phyloP scores from a whole-genome alignment of 1,139 yeast species.

The Hansenula sp. region DNA sequence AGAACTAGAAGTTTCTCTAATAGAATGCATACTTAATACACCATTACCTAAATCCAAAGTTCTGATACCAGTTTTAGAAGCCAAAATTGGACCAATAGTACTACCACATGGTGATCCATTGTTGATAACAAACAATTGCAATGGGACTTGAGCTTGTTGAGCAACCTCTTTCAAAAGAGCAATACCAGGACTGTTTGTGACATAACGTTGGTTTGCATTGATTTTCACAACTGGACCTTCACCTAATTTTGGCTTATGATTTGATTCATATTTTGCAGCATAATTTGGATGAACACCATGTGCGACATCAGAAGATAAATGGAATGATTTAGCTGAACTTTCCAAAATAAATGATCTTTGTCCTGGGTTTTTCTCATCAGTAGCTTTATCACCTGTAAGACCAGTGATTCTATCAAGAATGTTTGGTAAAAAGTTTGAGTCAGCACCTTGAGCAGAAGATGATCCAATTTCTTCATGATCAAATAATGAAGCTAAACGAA shows the following conservation, averaged over 20 bases:
- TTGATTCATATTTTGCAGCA: conserved; percentile 64
- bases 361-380: conserved; percentile 23
- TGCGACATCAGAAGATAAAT: conserved; percentile 93
- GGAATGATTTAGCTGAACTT: conserved; percentile 76
- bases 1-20: conserved; percentile 90
- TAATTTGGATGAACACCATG: conserved; percentile 97
- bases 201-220: conserved; percentile 93
- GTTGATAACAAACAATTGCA: conserved; percentile 82
- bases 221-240: conserved; percentile 90
- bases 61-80: conserved; percentile 84
- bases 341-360: conserved; percentile 42
- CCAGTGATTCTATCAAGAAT: conserved; percentile 62
- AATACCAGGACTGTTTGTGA: conserved; percentile 89
- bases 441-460: conserved; percentile 93
- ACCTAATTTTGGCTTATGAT: conserved; percentile 78
- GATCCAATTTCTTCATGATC: conserved; percentile 98
- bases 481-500: conserved; percentile 72
- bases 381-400: conserved; percentile 33
- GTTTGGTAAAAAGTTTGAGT: conserved; percentile 83
- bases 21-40: conserved; percentile 92
- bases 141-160: conserved; percentile 56
- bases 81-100: conserved; percentile 91
- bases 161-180: conserved; percentile 75
- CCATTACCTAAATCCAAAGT: conserved; percentile 94
- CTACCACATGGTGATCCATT: conserved; percentile 96